Conservation (phyloP, 192 early-diverging fungal genomes). For the Gigaspora rosea region DNA sequence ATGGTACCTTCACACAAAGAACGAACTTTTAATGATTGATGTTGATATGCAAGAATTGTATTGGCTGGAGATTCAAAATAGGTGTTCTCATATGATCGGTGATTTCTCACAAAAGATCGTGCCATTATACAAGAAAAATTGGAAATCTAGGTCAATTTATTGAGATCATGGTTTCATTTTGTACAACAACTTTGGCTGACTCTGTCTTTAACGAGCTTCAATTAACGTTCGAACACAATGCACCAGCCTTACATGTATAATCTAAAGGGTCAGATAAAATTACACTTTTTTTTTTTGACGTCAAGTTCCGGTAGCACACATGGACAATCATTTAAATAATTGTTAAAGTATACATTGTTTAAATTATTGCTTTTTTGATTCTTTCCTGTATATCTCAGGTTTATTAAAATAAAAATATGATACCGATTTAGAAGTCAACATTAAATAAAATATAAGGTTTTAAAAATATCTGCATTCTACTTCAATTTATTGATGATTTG, state of each 20-base stretch:
- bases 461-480: background rate
- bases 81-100: slow-evolving; percentile 24
- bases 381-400: background rate
- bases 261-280: too few relatives aligned
- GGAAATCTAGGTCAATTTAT: background rate
- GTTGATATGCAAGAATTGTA: slow-evolving; percentile 18
- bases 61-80: slow-evolving; percentile 23
- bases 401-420: too few relatives aligned
- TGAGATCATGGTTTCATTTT: background rate
- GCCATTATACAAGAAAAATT: slow-evolving; percentile 2
- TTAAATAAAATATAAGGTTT: background rate
- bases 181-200: too few relatives aligned
- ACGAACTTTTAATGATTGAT: background rate
- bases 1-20: too few relatives aligned
- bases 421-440: background rate
- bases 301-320: background rate
- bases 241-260: background rate
- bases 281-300: background rate
- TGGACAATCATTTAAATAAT: too few relatives aligned
- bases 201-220: background rate
- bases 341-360: too few relatives aligned
- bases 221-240: background rate
- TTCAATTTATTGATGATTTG: slow-evolving; percentile 75
- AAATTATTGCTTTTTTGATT: background rate
- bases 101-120: background rate